These are phyloP conservation scores for Hortaea werneckii DNA, from an alignment of 2,329 filamentous ascomycete species.

Conservation along the genomic window DNA sequence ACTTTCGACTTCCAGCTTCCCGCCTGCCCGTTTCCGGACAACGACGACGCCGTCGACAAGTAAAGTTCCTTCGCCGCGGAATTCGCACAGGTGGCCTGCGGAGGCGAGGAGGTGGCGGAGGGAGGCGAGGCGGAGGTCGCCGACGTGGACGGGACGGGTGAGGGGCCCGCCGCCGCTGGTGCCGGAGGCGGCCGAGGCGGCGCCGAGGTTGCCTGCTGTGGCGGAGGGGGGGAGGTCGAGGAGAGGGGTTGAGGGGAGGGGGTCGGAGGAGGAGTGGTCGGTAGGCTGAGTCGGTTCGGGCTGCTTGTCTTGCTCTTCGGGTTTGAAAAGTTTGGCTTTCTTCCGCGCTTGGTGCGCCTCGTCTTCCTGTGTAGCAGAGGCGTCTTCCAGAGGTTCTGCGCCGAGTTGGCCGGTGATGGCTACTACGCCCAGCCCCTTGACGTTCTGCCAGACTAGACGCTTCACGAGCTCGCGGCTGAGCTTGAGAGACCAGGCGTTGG, in stretches of 20 bases:
- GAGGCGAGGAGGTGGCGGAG: slow-evolving; percentile 73
- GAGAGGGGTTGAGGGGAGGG: slow-evolving; percentile 38
- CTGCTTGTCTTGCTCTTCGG: slow-evolving; percentile 27
- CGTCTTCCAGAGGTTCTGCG: slow-evolving; percentile 34
- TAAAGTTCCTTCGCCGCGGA: slow-evolving; percentile 83
- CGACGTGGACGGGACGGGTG: slow-evolving; percentile 84
- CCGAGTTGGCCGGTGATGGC: slow-evolving; percentile 72
- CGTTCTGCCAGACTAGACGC: slow-evolving; percentile 87
- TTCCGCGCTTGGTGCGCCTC: slow-evolving; percentile 20
- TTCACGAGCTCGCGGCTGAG: slow-evolving; percentile 76
- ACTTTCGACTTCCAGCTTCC: slow-evolving; percentile 74
- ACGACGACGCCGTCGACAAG: slow-evolving; percentile 82
- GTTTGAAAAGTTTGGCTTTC: slow-evolving; percentile 37
- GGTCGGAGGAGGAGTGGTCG: not conserved
- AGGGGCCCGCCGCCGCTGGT: slow-evolving; percentile 28
- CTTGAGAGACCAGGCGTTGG: slow-evolving; percentile 93
- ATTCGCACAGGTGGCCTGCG: slow-evolving; percentile 78
- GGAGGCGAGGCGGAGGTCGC: slow-evolving; percentile 81
- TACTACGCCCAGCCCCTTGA: slow-evolving; percentile 79
- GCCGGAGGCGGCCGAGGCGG: no score
- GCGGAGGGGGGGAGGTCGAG: slow-evolving; percentile 42
- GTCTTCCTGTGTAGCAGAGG: slow-evolving; percentile 8
- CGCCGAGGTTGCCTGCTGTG: not conserved
- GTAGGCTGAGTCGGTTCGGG: slow-evolving; percentile 6
- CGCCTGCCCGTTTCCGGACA: slow-evolving; percentile 74